A percentile compares a stretch with the other conserved stretches of the same genome.
Evolutionary conservation across 441 rosid genomes (phyloP).

Genomic region (Gossypium davidsonii): DNA sequence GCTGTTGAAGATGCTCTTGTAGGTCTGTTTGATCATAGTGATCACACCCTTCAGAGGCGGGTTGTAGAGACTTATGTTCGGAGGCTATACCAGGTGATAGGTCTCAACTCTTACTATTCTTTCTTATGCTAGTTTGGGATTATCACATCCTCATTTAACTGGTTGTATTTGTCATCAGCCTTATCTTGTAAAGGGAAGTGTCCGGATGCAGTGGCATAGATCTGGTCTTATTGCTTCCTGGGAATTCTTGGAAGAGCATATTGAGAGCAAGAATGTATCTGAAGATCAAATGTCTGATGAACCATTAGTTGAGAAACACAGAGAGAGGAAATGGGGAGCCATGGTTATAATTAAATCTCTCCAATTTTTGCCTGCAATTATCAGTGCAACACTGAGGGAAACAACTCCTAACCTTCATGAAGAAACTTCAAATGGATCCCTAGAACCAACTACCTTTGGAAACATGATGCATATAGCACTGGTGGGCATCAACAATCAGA

Average conservation of each 20-base stretch:
- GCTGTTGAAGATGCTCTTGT: constrained; percentile 99
- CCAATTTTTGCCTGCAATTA: constrained; percentile 68
- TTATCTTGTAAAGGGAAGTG: constrained; percentile 88
- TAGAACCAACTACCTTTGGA: constrained; percentile 46
- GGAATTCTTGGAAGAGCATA: constrained; percentile 95
- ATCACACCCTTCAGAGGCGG: constrained; percentile 97
- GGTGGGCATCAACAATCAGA: constrained; percentile 93
- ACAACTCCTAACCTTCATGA: constrained; percentile 55
- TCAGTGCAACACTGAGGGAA: constrained; percentile 79
- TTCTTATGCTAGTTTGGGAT: constrained; percentile 12
- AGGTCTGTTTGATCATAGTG: constrained; percentile 97
- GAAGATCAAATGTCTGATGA: constrained; percentile 50
- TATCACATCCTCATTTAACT: constrained; percentile 19
- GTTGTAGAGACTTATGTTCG: constrained; percentile 97
- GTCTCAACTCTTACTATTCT: constrained; percentile 12
- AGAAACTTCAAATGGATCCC: constrained; percentile 34
- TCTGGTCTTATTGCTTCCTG: constrained; percentile 96
- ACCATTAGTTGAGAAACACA: constrained; percentile 57
- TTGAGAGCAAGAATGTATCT: constrained; percentile 55
- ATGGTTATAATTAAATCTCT: constrained; percentile 96
- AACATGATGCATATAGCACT: constrained; percentile 98
- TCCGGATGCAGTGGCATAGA: constrained; percentile 99
- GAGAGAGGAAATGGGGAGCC: constrained; percentile 92
- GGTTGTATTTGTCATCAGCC: constrained; percentile 52
- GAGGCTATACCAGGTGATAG: constrained; percentile 84